Conservation (phyloP, 2,329 filamentous ascomycete genomes). For the Aureobasidium sp. region DNA sequence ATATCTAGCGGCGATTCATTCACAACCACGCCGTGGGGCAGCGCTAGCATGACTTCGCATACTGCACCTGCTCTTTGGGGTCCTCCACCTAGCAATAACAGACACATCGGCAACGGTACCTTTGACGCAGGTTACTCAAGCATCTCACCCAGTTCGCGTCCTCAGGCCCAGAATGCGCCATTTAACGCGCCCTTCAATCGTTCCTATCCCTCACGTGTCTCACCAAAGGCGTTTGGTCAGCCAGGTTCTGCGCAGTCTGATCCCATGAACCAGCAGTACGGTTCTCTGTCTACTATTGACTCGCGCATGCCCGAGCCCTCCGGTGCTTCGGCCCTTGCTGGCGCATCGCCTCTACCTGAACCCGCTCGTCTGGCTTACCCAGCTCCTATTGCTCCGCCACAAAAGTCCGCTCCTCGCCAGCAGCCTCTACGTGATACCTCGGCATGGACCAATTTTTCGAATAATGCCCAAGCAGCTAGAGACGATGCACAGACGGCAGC, state of each 20-base stretch:
- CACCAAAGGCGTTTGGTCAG: slow-evolving; percentile 25
- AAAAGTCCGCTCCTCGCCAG: slow-evolving; percentile 17
- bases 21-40: slow-evolving; percentile 17
- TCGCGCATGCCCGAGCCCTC: slow-evolving; percentile 25
- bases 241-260: slow-evolving; percentile 21
- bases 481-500: slow-evolving; percentile 6
- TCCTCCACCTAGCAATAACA: slow-evolving; percentile 58
- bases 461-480: slow-evolving; percentile 12
- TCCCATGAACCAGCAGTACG: slow-evolving; percentile 23
- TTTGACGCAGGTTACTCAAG: slow-evolving; percentile 58
- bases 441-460: slow-evolving; percentile 25
- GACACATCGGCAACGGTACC: slow-evolving; percentile 69
- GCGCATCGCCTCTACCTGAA: slow-evolving; percentile 26
- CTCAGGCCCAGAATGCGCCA: slow-evolving; percentile 23
- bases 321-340: slow-evolving; percentile 23
- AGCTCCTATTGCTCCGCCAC: slow-evolving; percentile 31
- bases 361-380: slow-evolving; percentile 28
- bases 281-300: slow-evolving; percentile 19
- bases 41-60: slow-evolving; percentile 21
- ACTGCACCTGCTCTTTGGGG: slow-evolving; percentile 61
- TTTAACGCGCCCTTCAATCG: slow-evolving; percentile 26
- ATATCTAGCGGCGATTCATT: slow-evolving; percentile 16
- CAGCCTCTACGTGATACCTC: slow-evolving; percentile 18
- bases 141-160: slow-evolving; percentile 37
- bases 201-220: slow-evolving; percentile 24